Base-by-base conservation (phyloP, 352 stramenopile species). In the Phytophthora pistaciae region DNA sequence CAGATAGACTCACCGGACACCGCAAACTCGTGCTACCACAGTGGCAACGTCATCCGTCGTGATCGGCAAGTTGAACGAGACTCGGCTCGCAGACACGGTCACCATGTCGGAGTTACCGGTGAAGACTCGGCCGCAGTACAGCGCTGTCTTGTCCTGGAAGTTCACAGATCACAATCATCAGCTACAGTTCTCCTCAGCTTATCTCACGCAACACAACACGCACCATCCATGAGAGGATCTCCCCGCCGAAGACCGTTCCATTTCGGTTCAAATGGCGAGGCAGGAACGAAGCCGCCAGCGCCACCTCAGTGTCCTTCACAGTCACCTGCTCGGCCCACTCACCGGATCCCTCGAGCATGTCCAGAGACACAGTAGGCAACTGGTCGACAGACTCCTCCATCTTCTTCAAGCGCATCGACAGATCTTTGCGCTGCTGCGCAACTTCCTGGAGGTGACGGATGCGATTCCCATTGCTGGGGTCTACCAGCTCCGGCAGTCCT, bases 71-170 rank as follows among this genome's bases (percentile, higher is more conserved):
- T 80, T 79, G 64, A 91, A 89, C 23, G 75, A 70, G 29, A 88
- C 56, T 27, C 69, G 83, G 61, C 74, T 80, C 55, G 83, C 79
- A 23, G 73, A 75, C 56, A 85, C 77, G 5, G 79, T 91, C 40
- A 86, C 77, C 74, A 91, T 85, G 36, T 74, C 76, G 60, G 78
- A 74, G 74, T 86, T 91, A 42, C 80, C 82, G 0, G 82, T 87
- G 62, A 91, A 90, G 21, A 63, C 80, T 60, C 76, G 72, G 23
- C 79, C 84, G 20, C 82, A 91, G 56, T 88, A 87, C 31, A 85
- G 31, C 33, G 84, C 84, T 10, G 78, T 80, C 27, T 80, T 82
- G 74, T 91, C 79, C 81, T 88, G 25, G 6, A 42, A 9, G 7
- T 18, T 21, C 18, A 14, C 14, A 48, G 18, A 31, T 11, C 27